Percentiles rank a stretch among this genome's conserved stretches.
Conservation (phyloP, 495 filamentous ascomycete genomes). For the Penicillium argentinense region DNA sequence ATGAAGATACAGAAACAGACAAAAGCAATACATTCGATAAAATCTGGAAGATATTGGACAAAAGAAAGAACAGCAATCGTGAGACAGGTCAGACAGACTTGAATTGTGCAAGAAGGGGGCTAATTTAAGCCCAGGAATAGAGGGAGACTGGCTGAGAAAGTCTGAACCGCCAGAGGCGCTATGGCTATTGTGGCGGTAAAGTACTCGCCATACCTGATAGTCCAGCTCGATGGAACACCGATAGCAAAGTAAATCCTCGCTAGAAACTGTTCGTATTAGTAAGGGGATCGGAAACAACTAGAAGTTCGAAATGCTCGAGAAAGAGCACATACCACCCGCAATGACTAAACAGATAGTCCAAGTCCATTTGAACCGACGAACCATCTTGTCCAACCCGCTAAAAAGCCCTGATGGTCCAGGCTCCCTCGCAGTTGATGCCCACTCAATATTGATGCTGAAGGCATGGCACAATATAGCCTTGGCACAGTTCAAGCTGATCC, state of each 20-base stretch:
- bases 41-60: no score
- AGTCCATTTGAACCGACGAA: slow-evolving; percentile 36
- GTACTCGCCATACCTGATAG: slow-evolving; percentile 29
- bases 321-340: slow-evolving; percentile 31
- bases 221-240: slow-evolving; percentile 31
- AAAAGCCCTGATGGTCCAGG: slow-evolving; percentile 27
- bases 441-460: slow-evolving; percentile 72
- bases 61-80: no score
- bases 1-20: no score
- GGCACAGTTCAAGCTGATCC: slow-evolving; percentile 68
- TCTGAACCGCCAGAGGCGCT: slow-evolving; percentile 37
- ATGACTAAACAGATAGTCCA: slow-evolving; percentile 28
- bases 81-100: no score
- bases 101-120: no score
- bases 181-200: slow-evolving; percentile 24
- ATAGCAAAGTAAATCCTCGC: slow-evolving; percentile 11
- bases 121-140: slow-evolving; percentile 10
- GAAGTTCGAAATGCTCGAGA: no score
- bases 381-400: slow-evolving; percentile 30
- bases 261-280: not conserved
- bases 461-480: slow-evolving; percentile 69
- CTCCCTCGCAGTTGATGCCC: slow-evolving; percentile 71
- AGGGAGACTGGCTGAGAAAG: slow-evolving; percentile 8
- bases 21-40: no score
- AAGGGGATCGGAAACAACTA: no score